phyloP scores from a whole-genome alignment of 116 monocot species.

The Iris pallida region DNA sequence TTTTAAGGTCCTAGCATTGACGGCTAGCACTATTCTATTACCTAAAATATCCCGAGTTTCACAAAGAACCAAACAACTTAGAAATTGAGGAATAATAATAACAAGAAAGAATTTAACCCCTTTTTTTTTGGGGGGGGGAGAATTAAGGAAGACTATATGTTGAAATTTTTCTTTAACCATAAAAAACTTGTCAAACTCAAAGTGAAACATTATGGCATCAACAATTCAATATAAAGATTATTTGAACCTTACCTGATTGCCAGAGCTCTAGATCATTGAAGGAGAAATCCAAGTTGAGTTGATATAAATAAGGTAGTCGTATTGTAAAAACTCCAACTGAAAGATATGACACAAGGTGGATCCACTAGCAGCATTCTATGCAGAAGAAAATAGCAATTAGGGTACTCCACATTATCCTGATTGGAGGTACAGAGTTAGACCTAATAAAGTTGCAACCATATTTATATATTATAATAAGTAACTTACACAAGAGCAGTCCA shows the following conservation, averaged over 20 bases:
- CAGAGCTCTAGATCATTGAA: slow-evolving; percentile 87
- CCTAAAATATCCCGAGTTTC: too few relatives aligned
- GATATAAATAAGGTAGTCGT: slow-evolving; percentile 48
- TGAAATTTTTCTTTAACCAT: neutral
- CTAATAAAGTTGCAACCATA: neutral
- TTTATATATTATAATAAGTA: neutral
- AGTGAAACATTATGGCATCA: neutral
- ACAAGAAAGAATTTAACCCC: too few relatives aligned
- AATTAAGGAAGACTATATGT: too few relatives aligned
- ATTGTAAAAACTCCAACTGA: slow-evolving; percentile 61
- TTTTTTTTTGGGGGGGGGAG: too few relatives aligned
- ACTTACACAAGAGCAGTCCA: slow-evolving; percentile 92
- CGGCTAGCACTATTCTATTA: too few relatives aligned
- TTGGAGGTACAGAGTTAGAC: neutral
- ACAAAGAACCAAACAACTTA: too few relatives aligned
- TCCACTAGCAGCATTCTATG: slow-evolving; percentile 71
- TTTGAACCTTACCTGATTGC: slow-evolving; percentile 64
- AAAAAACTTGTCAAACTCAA: neutral
- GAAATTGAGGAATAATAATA: too few relatives aligned
- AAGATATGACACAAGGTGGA: slow-evolving; percentile 65
- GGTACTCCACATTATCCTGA: slow-evolving; percentile 91
- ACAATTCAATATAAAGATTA: neutral
- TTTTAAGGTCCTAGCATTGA: too few relatives aligned
- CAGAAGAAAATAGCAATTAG: slow-evolving; percentile 82
- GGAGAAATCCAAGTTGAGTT: slow-evolving; percentile 79